Evolutionary conservation across 2,329 filamentous ascomycete species (phyloP).

Genomic region (Hypomyces rosellus): DNA sequence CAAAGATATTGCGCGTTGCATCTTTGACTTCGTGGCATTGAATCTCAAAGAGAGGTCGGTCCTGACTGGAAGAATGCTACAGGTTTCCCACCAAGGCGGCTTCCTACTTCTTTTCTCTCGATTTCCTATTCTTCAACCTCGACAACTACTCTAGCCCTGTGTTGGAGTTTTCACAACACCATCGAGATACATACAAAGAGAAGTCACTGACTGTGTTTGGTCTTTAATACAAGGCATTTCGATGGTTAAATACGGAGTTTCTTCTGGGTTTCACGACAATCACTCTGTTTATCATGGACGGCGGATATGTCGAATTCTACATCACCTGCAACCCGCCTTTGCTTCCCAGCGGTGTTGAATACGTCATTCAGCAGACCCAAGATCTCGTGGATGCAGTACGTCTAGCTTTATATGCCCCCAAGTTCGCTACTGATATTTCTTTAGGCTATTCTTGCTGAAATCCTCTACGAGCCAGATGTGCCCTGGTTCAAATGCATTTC

Average conservation of each 20-base stretch:
- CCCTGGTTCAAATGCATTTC: slow-evolving; percentile 31
- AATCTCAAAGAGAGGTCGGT: too few species aligned
- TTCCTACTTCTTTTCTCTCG: too few species aligned
- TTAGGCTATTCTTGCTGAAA: slow-evolving; percentile 20
- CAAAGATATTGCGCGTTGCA: too few species aligned
- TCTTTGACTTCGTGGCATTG: too few species aligned
- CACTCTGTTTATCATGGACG: background rate
- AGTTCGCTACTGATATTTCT: background rate
- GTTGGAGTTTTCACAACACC: too few species aligned
- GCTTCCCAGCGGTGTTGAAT: slow-evolving; percentile 23
- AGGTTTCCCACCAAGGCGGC: too few species aligned
- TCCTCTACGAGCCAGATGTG: slow-evolving; percentile 30
- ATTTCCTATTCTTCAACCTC: too few species aligned
- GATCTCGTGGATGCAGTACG: background rate
- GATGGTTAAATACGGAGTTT: background rate
- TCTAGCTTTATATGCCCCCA: background rate
- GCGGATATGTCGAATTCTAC: slow-evolving; percentile 26
- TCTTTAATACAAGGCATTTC: too few species aligned
- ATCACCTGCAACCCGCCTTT: slow-evolving; percentile 29
- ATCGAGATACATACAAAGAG: too few species aligned
- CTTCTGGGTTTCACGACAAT: background rate
- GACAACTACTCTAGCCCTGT: too few species aligned
- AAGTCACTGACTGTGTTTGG: too few species aligned
- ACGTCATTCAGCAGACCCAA: slow-evolving; percentile 16
- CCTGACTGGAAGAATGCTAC: too few species aligned